Conservation (phyloP, 441 rosid species). For the Mallotus repandus region DNA sequence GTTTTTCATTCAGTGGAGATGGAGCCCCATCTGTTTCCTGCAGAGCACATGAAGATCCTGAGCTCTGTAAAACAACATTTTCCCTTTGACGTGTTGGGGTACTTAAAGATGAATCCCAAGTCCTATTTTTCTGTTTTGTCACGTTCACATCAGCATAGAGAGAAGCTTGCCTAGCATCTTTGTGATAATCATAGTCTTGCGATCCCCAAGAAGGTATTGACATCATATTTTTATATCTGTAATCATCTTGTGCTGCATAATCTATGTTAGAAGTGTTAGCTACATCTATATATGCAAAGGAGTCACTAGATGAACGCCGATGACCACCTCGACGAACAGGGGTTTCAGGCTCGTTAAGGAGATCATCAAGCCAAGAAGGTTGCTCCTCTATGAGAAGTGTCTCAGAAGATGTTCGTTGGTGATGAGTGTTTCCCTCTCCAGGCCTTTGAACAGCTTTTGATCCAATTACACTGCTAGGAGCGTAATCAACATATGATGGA, state of each 20-base stretch:
- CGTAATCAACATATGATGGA: constrained; percentile 61
- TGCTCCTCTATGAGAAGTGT: constrained; percentile 81
- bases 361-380: constrained; percentile 99
- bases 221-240: constrained; percentile 42
- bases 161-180: constrained; percentile 49
- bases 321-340: constrained; percentile 90
- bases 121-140: constrained; percentile 53
- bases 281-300: constrained; percentile 81
- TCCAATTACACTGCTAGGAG: constrained; percentile 55
- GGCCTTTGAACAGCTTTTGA: constrained; percentile 70
- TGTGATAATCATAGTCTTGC: constrained; percentile 63
- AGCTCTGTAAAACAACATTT: constrained; percentile 44
- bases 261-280: constrained; percentile 60
- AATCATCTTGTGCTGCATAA: constrained; percentile 62
- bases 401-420: constrained; percentile 95
- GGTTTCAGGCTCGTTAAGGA: constrained; percentile 95
- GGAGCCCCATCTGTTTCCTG: constrained; percentile 53
- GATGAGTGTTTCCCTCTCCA: constrained; percentile 55
- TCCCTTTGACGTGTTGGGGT: constrained; percentile 49
- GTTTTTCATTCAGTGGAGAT: constrained; percentile 49
- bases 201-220: constrained; percentile 59
- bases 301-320: constrained; percentile 98
- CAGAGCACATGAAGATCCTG: constrained; percentile 47
- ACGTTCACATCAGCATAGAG: constrained; percentile 49
- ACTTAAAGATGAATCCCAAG: constrained; percentile 56